These are phyloP conservation scores for Zoysia japonica DNA, from an alignment of 176 grass and related monocot genomes.

Conservation along the genomic window DNA sequence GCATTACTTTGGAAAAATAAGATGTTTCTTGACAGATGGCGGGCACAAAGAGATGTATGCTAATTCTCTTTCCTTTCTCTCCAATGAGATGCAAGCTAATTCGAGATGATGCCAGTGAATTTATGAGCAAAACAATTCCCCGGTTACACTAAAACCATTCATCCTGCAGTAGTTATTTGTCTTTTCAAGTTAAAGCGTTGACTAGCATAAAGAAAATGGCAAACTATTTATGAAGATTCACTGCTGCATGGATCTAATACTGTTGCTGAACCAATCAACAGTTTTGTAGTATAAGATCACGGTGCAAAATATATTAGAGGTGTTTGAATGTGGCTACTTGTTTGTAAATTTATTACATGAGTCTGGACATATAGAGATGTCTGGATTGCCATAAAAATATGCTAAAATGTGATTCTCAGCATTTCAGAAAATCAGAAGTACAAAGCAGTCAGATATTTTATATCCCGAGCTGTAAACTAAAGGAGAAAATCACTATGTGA, in stretches of 20 bases:
- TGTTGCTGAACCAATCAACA: not conserved
- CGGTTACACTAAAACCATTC: not conserved
- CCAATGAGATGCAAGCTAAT: not conserved
- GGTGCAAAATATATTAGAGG: not conserved
- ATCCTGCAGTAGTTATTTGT: not conserved
- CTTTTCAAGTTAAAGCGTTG: not conserved
- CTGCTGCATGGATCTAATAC: not conserved
- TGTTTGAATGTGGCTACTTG: not conserved
- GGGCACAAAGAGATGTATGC: not conserved
- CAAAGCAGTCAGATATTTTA: not conserved
- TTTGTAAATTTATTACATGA: not conserved
- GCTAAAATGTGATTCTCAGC: not conserved
- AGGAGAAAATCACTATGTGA: not conserved
- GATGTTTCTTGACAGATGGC: not conserved
- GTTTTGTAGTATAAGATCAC: constrained; percentile 1
- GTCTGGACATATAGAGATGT: not conserved
- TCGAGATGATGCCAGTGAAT: not conserved
- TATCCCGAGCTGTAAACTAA: not conserved
- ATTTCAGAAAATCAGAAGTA: not conserved
- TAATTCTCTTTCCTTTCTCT: not conserved
- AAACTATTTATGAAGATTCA: not conserved
- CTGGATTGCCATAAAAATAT: not conserved
- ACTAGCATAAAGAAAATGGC: not conserved
- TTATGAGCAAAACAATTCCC: not conserved
- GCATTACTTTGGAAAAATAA: not conserved